These are phyloP conservation scores for Tubosaeta sp. DNA, from an alignment of 768 basidiomycete species.

Conservation along the genomic window DNA sequence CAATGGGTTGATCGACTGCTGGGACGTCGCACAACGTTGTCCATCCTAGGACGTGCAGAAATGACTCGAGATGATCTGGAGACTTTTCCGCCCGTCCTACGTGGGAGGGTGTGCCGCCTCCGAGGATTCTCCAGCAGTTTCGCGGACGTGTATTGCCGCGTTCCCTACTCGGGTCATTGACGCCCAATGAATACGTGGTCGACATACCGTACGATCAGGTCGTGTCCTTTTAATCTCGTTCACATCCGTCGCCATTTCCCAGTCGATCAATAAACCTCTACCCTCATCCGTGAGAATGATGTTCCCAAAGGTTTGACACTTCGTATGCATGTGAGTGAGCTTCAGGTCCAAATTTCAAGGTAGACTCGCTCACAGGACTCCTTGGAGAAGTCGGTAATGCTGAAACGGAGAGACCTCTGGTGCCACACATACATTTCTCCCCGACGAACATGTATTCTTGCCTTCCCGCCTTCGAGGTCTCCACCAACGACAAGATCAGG, in stretches of 20 bases:
- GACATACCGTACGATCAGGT: neutral
- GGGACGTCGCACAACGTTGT: neutral
- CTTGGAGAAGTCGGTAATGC: neutral
- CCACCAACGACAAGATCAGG: conserved; percentile 1
- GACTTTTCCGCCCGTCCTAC: no score
- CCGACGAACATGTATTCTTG: neutral
- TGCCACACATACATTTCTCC: neutral
- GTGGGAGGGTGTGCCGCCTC: conserved; percentile 17
- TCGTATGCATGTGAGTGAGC: conserved; percentile 21
- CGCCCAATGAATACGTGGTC: neutral
- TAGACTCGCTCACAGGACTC: neutral
- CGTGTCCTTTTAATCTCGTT: neutral
- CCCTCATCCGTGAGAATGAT: neutral
- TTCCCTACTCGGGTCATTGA: neutral
- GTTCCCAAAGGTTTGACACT: conserved; percentile 4
- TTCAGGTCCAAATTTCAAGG: neutral
- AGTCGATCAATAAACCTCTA: neutral
- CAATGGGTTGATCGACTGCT: neutral
- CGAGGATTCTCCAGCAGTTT: conserved; percentile 13
- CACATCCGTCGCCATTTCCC: neutral
- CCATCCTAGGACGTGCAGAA: conserved; percentile 12
- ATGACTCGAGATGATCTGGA: conserved; percentile 31
- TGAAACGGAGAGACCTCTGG: neutral
- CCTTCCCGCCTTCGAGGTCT: neutral
- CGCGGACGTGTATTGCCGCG: neutral